Base-by-base conservation (phyloP, 2,329 filamentous ascomycete genomes). In the Aspergillus viridinutans region DNA sequence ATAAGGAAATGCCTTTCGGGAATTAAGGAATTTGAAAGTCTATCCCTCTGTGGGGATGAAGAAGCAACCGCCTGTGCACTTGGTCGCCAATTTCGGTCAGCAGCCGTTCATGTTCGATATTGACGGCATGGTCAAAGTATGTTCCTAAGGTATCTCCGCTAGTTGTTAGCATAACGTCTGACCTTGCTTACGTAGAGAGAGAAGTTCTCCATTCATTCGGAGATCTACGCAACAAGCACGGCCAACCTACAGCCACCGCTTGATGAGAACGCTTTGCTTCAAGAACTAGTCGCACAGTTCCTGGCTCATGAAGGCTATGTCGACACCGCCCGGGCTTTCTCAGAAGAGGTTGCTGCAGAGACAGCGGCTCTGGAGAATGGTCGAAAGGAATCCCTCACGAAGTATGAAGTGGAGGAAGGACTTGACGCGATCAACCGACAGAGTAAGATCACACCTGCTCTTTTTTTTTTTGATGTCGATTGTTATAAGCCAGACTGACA, bases 241-340 rank as follows among this genome's bases (percentile, higher is more conserved):
- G 79, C 83, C 28, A 78, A 72, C 23, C 76, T 94, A 6, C 83
- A 85, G 35, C 83, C 85, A 2, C 80, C 81, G 2, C 78, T 90
- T 60, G 85, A 83, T 59, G 93, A 97, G 73, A 87, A 85, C 1
- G 81, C 89, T 26, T 81, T 97, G 50, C 85, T 96, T 40, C 92
- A 97, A 70, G 84, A 89, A 64, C 78, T 97, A 56, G 86, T 93
- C 20, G 82, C 92, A 42, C 92, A 97, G 74, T 97, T 96, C 64
- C 79, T 99, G 14, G 90, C 92, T 40, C 93, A 97, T 65, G 94
- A 97, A 67, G 94, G 94, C 58, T 97, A 97, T 64, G 88, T 97
- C 7, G 93, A 97, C 64, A 96, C 93, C 0, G 92, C 92, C 8
- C 85, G 87, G 61, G 91, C 90, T 0, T 97, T 99, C 78, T 86